Conservation (phyloP, 2,329 filamentous ascomycete genomes). For the Rosellinia necatrix region DNA sequence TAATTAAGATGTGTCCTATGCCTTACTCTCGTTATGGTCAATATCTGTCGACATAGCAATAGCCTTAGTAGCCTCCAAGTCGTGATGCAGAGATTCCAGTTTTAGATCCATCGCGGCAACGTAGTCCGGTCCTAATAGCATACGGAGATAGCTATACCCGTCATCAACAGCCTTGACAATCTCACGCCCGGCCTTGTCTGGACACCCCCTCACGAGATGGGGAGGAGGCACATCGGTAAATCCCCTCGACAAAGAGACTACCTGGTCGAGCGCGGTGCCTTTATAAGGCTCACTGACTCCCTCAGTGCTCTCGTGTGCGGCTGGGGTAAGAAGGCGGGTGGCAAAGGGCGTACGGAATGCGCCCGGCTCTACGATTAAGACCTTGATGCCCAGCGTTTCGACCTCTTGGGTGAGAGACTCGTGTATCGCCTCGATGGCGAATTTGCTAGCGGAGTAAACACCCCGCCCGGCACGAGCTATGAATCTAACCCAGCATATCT, state of each 20-base stretch:
- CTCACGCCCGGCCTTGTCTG: conserved; percentile 27
- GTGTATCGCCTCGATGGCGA: conserved; percentile 26
- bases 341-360: conserved; percentile 26
- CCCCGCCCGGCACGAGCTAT: conserved; percentile 25
- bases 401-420: conserved; percentile 26
- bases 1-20: too few relatives aligned
- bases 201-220: conserved; percentile 16
- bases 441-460: conserved; percentile 29
- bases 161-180: conserved; percentile 25
- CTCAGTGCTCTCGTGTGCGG: conserved; percentile 10
- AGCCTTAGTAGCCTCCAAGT: conserved; percentile 11
- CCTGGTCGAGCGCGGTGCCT: conserved; percentile 20
- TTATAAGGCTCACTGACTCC: conserved; percentile 21
- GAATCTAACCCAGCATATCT: conserved; percentile 12
- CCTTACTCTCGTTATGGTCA: conserved; percentile 1
- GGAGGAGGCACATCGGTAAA: not conserved
- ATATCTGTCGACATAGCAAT: conserved; percentile 18
- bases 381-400: conserved; percentile 19
- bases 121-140: conserved; percentile 26
- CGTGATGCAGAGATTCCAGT: conserved; percentile 7
- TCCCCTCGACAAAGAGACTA: conserved; percentile 12
- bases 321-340: conserved; percentile 10
- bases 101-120: conserved; percentile 21
- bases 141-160: conserved; percentile 29
- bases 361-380: conserved; percentile 27